A percentile compares a stretch with the other conserved stretches of the same genome.
These are phyloP conservation scores for Sarocladium oryzae DNA, from an alignment of 2,329 filamentous ascomycete species.

Conservation along the genomic window DNA sequence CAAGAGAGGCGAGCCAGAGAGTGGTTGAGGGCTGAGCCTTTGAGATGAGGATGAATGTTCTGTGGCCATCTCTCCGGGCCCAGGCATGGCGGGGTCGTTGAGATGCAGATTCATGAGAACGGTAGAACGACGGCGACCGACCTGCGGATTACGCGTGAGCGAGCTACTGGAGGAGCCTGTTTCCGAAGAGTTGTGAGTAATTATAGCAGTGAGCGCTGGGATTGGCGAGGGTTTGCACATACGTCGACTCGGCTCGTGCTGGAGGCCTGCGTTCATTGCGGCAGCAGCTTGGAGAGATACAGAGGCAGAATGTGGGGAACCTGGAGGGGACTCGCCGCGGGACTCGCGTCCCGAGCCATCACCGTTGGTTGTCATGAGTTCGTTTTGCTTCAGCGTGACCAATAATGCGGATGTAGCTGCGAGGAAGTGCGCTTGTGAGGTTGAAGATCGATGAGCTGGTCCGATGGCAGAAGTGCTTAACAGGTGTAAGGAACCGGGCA, in stretches of 20 bases:
- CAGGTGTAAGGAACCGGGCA: no score
- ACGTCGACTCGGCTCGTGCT: slow-evolving; percentile 57
- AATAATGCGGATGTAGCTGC: no score
- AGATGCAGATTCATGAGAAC: slow-evolving; percentile 68
- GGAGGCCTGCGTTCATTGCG: slow-evolving; percentile 69
- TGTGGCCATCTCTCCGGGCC: slow-evolving; percentile 62
- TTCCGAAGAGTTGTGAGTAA: neutral
- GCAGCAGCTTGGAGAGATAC: slow-evolving; percentile 70
- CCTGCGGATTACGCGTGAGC: slow-evolving; percentile 34
- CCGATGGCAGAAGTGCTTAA: no score
- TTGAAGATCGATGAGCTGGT: no score
- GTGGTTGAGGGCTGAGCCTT: slow-evolving; percentile 34
- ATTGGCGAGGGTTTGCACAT: slow-evolving; percentile 20
- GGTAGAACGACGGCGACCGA: slow-evolving; percentile 57
- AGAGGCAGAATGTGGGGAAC: slow-evolving; percentile 58
- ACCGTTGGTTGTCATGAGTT: slow-evolving; percentile 26
- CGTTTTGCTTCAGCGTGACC: no score
- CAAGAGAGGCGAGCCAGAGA: slow-evolving; percentile 40
- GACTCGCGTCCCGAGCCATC: slow-evolving; percentile 16
- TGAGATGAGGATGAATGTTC: slow-evolving; percentile 21
- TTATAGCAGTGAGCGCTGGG: neutral
- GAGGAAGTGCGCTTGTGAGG: no score
- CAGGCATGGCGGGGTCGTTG: slow-evolving; percentile 62
- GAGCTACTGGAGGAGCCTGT: slow-evolving; percentile 46
- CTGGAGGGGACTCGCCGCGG: slow-evolving; percentile 45